Evolutionary conservation across 768 basidiomycete species (phyloP).

Genomic region (Trametes meyenii): DNA sequence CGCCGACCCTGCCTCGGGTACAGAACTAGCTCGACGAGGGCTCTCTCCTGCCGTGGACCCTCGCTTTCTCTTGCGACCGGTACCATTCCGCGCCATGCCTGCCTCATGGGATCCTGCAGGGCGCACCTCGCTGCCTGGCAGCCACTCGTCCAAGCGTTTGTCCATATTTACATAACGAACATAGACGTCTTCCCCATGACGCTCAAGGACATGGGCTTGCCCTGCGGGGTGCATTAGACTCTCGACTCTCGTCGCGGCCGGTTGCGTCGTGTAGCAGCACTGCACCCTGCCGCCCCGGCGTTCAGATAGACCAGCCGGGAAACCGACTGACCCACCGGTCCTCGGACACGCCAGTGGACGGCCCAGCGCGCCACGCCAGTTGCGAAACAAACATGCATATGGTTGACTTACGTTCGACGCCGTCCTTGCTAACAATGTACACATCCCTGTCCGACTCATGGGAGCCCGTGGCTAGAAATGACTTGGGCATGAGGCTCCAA

Average conservation of each 20-base stretch:
- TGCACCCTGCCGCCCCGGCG: too few relatives aligned
- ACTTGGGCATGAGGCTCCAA: slow-evolving; percentile 22
- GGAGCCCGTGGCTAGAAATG: slow-evolving; percentile 12
- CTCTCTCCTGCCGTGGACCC: slow-evolving; percentile 10
- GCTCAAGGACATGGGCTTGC: slow-evolving; percentile 56
- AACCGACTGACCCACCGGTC: too few relatives aligned
- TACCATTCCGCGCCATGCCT: slow-evolving; percentile 26
- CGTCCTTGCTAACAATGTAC: slow-evolving; percentile 27
- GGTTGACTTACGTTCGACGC: slow-evolving; percentile 23
- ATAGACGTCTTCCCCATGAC: slow-evolving; percentile 54
- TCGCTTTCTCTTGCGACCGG: slow-evolving; percentile 33
- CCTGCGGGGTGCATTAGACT: slow-evolving; percentile 33
- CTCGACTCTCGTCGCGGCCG: neutral
- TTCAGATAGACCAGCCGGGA: too few relatives aligned
- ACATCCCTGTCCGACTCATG: slow-evolving; percentile 18
- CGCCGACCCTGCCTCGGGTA: slow-evolving; percentile 7
- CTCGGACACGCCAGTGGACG: neutral
- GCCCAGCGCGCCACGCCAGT: neutral
- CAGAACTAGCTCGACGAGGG: slow-evolving; percentile 16
- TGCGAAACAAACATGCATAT: neutral
- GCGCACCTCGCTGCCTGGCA: slow-evolving; percentile 48
- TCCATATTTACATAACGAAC: slow-evolving; percentile 76
- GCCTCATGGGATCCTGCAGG: slow-evolving; percentile 33
- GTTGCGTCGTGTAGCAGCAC: too few relatives aligned
- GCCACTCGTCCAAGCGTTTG: slow-evolving; percentile 78